These are phyloP conservation scores for Pelargonium citronellum DNA, from an alignment of 441 rosid genomes.

Conservation along the genomic window DNA sequence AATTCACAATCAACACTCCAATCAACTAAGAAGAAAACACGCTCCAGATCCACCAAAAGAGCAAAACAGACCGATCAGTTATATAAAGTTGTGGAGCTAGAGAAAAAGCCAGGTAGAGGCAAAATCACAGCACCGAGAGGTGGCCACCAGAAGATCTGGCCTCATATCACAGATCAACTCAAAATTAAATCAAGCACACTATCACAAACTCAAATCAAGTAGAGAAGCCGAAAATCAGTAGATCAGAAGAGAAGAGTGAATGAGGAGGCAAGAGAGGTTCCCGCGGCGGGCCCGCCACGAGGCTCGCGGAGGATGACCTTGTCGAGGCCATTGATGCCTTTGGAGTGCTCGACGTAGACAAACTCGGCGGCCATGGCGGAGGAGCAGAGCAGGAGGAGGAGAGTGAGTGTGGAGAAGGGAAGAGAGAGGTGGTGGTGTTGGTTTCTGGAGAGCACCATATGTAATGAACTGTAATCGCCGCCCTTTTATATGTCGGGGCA, in stretches of 20 bases:
- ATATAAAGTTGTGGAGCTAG: too few relatives aligned
- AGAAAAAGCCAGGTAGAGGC: not conserved
- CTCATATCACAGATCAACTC: too few relatives aligned
- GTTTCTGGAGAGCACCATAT: too few relatives aligned
- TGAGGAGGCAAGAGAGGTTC: constrained; percentile 5
- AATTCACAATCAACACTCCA: not conserved
- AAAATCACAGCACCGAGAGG: not conserved
- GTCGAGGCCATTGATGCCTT: constrained; percentile 56
- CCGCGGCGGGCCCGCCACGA: constrained; percentile 55
- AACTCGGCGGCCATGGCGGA: not conserved
- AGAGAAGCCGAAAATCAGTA: not conserved
- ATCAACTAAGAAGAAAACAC: too few relatives aligned
- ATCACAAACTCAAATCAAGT: not conserved
- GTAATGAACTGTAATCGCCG: too few relatives aligned
- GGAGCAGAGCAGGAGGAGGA: not conserved
- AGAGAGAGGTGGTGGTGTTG: too few relatives aligned
- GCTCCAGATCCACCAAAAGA: too few relatives aligned
- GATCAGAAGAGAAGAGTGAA: not conserved
- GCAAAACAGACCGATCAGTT: not conserved
- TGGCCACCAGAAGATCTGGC: not conserved
- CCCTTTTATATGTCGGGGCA: too few relatives aligned
- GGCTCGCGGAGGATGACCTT: constrained; percentile 51
- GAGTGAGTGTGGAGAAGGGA: not conserved
- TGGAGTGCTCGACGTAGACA: constrained; percentile 33
- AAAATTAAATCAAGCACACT: too few relatives aligned